phyloP scores from a whole-genome alignment of 1,284 basidiomycete species.

The Cerrena zonata region DNA sequence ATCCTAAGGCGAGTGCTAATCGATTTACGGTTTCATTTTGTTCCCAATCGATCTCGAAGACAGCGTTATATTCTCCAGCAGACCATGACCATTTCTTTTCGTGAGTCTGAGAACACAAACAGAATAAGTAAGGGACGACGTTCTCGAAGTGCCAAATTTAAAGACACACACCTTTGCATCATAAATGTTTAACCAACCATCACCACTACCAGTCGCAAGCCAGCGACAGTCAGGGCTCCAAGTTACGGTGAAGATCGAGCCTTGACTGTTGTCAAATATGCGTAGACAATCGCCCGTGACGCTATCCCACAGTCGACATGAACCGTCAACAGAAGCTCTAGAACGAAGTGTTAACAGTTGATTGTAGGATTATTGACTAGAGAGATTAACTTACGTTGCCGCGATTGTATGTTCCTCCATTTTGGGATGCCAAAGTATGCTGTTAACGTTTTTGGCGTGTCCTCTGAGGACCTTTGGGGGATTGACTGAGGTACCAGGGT shows the following conservation, averaged over 20 bases:
- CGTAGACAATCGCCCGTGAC: constrained; percentile 66
- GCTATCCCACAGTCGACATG: constrained; percentile 73
- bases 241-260: constrained; percentile 59
- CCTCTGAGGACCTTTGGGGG: constrained; percentile 50
- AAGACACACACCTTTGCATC: constrained; percentile 35
- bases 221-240: constrained; percentile 64
- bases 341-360: constrained; percentile 1
- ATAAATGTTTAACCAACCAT: constrained; percentile 57
- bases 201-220: constrained; percentile 55
- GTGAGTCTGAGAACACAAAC: constrained; percentile 31
- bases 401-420: constrained; percentile 50
- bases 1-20: constrained; percentile 56
- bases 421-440: constrained; percentile 67
- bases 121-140: not conserved
- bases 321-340: constrained; percentile 70
- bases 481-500: constrained; percentile 26
- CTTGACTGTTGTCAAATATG: constrained; percentile 59
- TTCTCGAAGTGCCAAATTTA: not conserved
- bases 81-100: constrained; percentile 55
- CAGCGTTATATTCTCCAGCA: constrained; percentile 45
- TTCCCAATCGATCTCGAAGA: constrained; percentile 67
- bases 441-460: constrained; percentile 63
- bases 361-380: too few species aligned
- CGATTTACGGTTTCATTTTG: constrained; percentile 40
- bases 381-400: constrained; percentile 53